Conservation (phyloP, 1,139 yeast genomes). For the Pichia sp. region DNA sequence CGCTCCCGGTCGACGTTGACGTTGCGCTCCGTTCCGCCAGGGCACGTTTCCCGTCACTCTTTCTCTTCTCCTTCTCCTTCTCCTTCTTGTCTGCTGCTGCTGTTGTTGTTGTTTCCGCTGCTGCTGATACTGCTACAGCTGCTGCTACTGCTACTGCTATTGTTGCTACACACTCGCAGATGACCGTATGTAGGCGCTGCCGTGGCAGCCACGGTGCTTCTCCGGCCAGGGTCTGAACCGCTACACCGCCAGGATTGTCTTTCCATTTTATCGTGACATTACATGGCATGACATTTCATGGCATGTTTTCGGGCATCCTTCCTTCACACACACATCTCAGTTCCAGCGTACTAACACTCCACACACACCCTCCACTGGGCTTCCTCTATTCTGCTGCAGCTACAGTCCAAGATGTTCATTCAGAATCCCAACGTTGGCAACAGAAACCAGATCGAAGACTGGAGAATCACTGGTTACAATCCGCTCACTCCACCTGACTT, state of each 20-base stretch:
- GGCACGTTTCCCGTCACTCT: too few species aligned
- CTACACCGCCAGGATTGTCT: neutral
- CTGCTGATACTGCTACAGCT: neutral
- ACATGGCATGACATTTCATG: too few species aligned
- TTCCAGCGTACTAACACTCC: neutral
- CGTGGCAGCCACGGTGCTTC: neutral
- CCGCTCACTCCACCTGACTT: conserved; percentile 93
- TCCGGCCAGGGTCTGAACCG: neutral
- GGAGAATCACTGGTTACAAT: conserved; percentile 86
- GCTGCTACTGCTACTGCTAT: neutral
- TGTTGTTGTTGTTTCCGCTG: neutral
- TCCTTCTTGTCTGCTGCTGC: neutral
- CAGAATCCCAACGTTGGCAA: conserved; percentile 79
- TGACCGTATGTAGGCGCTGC: conserved; percentile 5
- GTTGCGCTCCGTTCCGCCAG: too few species aligned
- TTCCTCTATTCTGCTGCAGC: too few species aligned
- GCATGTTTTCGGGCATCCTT: too few species aligned
- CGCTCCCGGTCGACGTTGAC: too few species aligned
- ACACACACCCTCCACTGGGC: too few species aligned
- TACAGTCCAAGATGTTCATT: conserved; percentile 55
- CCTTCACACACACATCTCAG: too few species aligned
- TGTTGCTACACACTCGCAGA: neutral
- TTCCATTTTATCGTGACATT: too few species aligned
- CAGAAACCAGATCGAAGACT: conserved; percentile 75
- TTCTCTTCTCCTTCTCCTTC: too few species aligned